Base-by-base conservation (phyloP, 2,329 filamentous ascomycete species). In the Raffaelea albimanens region DNA sequence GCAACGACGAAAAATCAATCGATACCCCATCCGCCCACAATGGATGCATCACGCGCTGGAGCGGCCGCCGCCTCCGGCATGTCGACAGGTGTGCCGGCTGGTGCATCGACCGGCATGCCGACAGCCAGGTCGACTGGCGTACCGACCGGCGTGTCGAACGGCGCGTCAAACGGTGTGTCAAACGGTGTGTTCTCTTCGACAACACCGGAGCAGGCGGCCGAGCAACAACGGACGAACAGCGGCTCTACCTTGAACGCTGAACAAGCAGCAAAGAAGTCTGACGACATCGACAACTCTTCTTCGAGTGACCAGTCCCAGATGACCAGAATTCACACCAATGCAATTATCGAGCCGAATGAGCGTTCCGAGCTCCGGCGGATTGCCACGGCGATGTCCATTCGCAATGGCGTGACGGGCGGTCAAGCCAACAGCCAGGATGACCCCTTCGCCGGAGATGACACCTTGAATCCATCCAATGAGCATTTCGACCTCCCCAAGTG, bases 401-500 rank as follows among this genome's bases (percentile, higher is more conserved):
- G 14, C 34, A 38, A 19, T 38, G 34, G 64, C 79, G 9, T 76
- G 76, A 2, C 69, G 73, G 45, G 68, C 68, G 50, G 77, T 75
- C 54, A 78, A 76, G 65, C 64, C 33, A 67, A 70, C 47, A 76
- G 70, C 2, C 57, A 64, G 16, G 53, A 51, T 19, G 52, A 31
- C 44, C 50, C 23, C 14, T 16, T n/a, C 18, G 8, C 7, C 44
- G 53, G 61, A 16, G 51, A 64, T 16, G 70, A 68, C 8, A 60
- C 64, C 0, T 61, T 76, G 20, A 69, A 77, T 52, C 73, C 73
- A 4, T 58, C 60, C 33, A 67, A 66, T 38, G 60, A 62, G 16
- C 66, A 68, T 16, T 79, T 79, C 59, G 70, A 65, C 50, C 64
- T 71, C 13, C 62, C 66, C 22, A 63, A 64, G 3, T 85, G 81